Evolutionary conservation across 768 basidiomycete species (phyloP).

Genomic region (Sporobolomyces roseus): DNA sequence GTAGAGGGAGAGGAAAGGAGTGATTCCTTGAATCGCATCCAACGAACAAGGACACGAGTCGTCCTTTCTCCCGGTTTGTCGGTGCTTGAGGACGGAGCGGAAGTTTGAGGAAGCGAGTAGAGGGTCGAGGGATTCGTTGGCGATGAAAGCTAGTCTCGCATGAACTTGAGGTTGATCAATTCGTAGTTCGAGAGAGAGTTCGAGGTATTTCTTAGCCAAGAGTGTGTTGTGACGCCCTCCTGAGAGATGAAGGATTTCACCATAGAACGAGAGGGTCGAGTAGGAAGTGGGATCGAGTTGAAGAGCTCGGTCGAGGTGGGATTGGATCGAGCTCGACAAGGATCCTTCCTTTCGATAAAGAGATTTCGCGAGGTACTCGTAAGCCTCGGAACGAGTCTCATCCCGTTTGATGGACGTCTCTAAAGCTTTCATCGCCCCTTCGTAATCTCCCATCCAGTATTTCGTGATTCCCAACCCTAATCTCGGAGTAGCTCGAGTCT

Average conservation of each 20-base stretch:
- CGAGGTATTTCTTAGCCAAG: neutral
- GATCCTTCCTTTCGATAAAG: neutral
- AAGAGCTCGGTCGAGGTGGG: conserved; percentile 23
- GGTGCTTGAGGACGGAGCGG: neutral
- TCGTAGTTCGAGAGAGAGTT: conserved; percentile 6
- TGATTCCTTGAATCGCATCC: conserved; percentile 11
- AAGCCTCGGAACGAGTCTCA: conserved; percentile 13
- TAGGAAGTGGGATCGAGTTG: conserved; percentile 11
- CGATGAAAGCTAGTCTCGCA: conserved; percentile 31
- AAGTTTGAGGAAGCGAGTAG: neutral
- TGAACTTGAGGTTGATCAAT: conserved; percentile 33
- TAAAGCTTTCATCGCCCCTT: conserved; percentile 12
- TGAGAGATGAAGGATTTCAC: conserved; percentile 20
- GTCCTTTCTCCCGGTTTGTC: conserved; percentile 10
- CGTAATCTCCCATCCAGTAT: conserved; percentile 14
- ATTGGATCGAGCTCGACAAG: conserved; percentile 3
- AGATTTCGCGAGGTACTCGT: conserved; percentile 36
- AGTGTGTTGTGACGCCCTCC: neutral
- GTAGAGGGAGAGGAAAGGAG: conserved; percentile 15
- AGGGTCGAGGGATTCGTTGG: conserved; percentile 27
- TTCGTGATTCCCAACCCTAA: conserved; percentile 17
- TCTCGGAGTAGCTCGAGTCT: conserved; percentile 1
- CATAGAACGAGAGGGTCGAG: conserved; percentile 25
- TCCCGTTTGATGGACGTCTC: conserved; percentile 18
- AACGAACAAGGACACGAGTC: neutral